Evolutionary conservation across 345 rosid genomes (phyloP).

Genomic region (Eucalyptus erythrocorys): DNA sequence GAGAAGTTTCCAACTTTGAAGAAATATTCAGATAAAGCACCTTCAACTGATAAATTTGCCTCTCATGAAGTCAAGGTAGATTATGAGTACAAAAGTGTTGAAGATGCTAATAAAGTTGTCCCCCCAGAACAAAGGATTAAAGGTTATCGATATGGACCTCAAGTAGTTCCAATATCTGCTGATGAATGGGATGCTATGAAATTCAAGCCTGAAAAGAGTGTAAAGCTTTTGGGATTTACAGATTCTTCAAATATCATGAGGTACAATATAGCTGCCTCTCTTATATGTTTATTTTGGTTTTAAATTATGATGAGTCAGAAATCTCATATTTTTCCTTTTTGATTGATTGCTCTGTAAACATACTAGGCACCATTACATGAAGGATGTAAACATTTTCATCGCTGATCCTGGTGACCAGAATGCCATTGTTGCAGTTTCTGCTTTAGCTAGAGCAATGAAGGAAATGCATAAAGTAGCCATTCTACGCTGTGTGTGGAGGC

Average conservation of each 20-base stretch:
- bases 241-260: constrained; percentile 59
- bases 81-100: constrained; percentile 58
- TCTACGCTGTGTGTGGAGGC: constrained; percentile 94
- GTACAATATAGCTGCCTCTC: constrained; percentile 18
- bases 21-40: constrained; percentile 83
- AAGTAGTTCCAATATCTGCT: constrained; percentile 80
- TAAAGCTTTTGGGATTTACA: constrained; percentile 87
- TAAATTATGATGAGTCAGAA: neutral
- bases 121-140: constrained; percentile 96
- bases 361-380: constrained; percentile 83
- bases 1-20: constrained; percentile 86
- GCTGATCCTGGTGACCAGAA: constrained; percentile 69
- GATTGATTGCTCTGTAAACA: neutral
- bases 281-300: neutral
- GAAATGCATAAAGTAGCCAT: constrained; percentile 70
- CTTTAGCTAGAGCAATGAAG: constrained; percentile 83
- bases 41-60: constrained; percentile 67
- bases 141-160: constrained; percentile 93
- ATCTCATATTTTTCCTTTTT: neutral
- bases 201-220: constrained; percentile 84
- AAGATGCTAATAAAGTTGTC: constrained; percentile 38
- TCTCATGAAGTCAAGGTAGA: constrained; percentile 84
- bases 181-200: constrained; percentile 66
- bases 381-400: constrained; percentile 75
- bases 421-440: constrained; percentile 62